Evolutionary conservation across 345 rosid species (phyloP), one percentile per base, ranked within the genome.

Genomic region (Salix caprea): DNA sequence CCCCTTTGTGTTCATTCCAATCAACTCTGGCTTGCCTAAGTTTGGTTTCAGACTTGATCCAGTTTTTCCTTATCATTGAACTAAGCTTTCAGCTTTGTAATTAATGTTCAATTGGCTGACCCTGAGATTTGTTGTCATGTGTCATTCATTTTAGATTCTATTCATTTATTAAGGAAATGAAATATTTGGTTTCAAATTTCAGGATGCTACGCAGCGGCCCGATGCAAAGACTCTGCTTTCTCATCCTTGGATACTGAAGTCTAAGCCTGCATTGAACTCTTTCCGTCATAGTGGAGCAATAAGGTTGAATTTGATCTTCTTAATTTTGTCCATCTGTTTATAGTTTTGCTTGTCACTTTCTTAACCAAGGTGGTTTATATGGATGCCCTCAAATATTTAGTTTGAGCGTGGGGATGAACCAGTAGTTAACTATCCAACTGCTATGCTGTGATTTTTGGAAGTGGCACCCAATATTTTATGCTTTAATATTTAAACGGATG

Each of bases 191-290:
- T 78, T 74, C 64, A 24, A 77, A 34, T 83, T 81, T 61, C 87
- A 96, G 99, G 99, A 96, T 89, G 92, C 99, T 69, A 89, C 98
- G 71, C 94, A 92, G 85, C 88, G 99, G 85, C 98, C 99, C 70
- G 99, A 96, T 90, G 99, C 99, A 70, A 94, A 96, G 85, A 91
- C 97, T n/a, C 77, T 96, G 74, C 97, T 96, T 78, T 96, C 98
- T 82, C 99, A 96, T 82, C 93, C 98, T 80, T 96, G 99, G 99
- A 94, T 96, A 85, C 90, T 85, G 75, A 94, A 92, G 76, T 91
- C 85, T 79, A 87, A 93, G 82, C 94, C 94, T 70, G 95, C 90
- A 56, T 88, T 96, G 82, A 97, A 94, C 82, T 90, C 99, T 82
- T 86, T 94, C 77, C 92, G 97, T 69, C 94, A 91, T 73, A 92